These are phyloP conservation scores for Auricularia heimuer DNA, from an alignment of 768 basidiomycete genomes.

Conservation along the genomic window DNA sequence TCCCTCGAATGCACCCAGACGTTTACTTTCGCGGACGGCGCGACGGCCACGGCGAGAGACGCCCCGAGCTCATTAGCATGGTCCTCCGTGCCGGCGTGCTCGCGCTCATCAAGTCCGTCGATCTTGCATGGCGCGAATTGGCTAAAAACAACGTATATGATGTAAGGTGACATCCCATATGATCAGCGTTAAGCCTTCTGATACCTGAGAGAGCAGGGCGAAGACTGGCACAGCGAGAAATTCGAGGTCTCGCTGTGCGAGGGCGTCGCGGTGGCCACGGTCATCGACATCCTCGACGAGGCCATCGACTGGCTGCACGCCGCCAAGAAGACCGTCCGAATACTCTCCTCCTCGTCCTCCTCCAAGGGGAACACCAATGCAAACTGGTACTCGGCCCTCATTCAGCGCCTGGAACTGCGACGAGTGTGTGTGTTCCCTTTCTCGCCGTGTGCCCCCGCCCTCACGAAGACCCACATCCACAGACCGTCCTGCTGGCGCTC, in stretches of 20 bases:
- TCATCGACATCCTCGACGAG: conserved; percentile 47
- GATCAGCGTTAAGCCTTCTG: conserved; percentile 11
- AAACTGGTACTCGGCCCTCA: neutral
- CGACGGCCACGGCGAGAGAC: conserved; percentile 33
- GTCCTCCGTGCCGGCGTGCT: conserved; percentile 59
- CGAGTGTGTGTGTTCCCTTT: neutral
- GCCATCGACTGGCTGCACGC: conserved; percentile 50
- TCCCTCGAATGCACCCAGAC: conserved; percentile 46
- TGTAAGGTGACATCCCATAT: conserved; percentile 35
- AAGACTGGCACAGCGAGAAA: conserved; percentile 88
- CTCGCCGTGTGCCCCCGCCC: neutral
- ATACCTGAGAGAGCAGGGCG: conserved; percentile 36
- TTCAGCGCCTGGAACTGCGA: neutral
- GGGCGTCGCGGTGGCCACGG: conserved; percentile 41
- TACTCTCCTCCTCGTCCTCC: conserved; percentile 8
- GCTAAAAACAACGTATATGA: conserved; percentile 67
- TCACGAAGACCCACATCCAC: no score
- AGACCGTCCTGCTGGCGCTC: conserved; percentile 12
- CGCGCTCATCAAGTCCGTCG: conserved; percentile 71
- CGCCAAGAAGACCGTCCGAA: neutral
- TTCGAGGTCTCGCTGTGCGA: conserved; percentile 71
- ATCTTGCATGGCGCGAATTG: conserved; percentile 73
- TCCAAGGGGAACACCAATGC: conserved; percentile 6
- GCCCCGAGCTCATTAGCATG: conserved; percentile 52
- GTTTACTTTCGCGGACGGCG: conserved; percentile 23